Conservation (phyloP, 1,139 yeast genomes). For the Zygoascus sp. region DNA sequence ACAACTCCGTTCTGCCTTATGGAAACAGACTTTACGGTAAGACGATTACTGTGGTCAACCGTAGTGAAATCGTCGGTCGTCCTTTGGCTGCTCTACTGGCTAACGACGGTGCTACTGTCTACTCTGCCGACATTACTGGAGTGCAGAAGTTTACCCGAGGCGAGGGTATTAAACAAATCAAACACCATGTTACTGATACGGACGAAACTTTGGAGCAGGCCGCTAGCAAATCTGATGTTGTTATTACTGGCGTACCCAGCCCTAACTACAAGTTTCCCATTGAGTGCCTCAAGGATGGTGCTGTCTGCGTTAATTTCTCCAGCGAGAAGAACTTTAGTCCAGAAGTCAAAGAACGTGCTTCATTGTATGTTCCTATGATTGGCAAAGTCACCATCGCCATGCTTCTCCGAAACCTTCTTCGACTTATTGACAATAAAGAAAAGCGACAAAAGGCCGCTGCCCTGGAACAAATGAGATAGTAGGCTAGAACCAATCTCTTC, state of each 20-base stretch:
- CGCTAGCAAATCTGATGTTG: constrained; percentile 76
- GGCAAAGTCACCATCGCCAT: constrained; percentile 96
- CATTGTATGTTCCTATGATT: constrained; percentile 87
- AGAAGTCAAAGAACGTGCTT: constrained; percentile 79
- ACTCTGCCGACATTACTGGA: constrained; percentile 82
- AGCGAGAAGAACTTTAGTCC: constrained; percentile 79
- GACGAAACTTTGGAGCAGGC: constrained; percentile 53
- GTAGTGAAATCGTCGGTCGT: constrained; percentile 95
- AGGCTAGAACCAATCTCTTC: not conserved
- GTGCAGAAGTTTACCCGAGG: constrained; percentile 93
- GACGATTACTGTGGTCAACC: constrained; percentile 80
- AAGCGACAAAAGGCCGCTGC: constrained; percentile 6
- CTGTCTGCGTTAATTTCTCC: constrained; percentile 85
- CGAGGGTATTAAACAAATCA: constrained; percentile 73
- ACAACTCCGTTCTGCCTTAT: constrained; percentile 72
- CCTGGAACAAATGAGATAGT: constrained; percentile 1
- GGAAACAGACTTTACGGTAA: constrained; percentile 94
- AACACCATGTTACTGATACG: constrained; percentile 78
- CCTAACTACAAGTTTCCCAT: constrained; percentile 80
- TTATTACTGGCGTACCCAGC: constrained; percentile 93
- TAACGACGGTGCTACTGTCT: constrained; percentile 95
- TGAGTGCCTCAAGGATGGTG: constrained; percentile 74
- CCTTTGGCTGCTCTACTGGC: constrained; percentile 95
- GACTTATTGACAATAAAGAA: constrained; percentile 65
- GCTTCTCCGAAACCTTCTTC: constrained; percentile 79